Evolutionary conservation across 306 rosid genomes (phyloP).

Genomic region (Alnus glutinosa): DNA sequence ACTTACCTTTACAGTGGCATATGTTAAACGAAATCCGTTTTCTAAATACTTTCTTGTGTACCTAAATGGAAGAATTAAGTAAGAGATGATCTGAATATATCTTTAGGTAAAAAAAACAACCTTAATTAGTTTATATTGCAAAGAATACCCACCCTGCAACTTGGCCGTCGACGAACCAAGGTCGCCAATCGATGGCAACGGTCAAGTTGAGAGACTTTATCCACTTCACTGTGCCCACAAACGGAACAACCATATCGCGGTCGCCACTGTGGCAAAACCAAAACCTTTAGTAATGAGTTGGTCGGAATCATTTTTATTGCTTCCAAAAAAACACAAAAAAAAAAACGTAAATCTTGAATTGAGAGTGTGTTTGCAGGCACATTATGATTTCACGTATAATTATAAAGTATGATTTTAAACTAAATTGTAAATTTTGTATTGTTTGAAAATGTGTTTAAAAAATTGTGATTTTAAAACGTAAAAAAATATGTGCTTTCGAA

Average conservation of each 20-base stretch:
- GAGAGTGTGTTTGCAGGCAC: too few relatives aligned
- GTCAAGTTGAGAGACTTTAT: constrained; percentile 32
- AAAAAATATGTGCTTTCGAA: too few relatives aligned
- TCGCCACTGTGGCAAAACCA: constrained; percentile 24
- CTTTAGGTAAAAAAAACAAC: too few relatives aligned
- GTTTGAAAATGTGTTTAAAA: too few relatives aligned
- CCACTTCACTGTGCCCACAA: constrained; percentile 30
- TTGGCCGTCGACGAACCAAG: constrained; percentile 4
- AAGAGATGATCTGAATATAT: too few relatives aligned
- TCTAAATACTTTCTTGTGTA: constrained; percentile 17
- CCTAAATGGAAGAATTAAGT: neutral
- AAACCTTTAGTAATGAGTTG: neutral
- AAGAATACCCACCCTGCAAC: constrained; percentile 29
- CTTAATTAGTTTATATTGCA: neutral
- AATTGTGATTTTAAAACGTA: too few relatives aligned
- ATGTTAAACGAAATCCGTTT: constrained; percentile 1
- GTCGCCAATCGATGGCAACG: constrained; percentile 20
- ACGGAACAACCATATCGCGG: constrained; percentile 30
- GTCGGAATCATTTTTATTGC: too few relatives aligned
- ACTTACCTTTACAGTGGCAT: constrained; percentile 20
- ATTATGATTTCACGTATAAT: too few relatives aligned
- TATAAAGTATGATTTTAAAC: too few relatives aligned
- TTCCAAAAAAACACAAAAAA: too few relatives aligned
- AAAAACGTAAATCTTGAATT: too few relatives aligned
- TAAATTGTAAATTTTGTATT: too few relatives aligned